A percentile compares a stretch with the other conserved stretches of the same genome.
Conservation (phyloP, 805 yeast genomes). For the Grigorovia humatica region DNA sequence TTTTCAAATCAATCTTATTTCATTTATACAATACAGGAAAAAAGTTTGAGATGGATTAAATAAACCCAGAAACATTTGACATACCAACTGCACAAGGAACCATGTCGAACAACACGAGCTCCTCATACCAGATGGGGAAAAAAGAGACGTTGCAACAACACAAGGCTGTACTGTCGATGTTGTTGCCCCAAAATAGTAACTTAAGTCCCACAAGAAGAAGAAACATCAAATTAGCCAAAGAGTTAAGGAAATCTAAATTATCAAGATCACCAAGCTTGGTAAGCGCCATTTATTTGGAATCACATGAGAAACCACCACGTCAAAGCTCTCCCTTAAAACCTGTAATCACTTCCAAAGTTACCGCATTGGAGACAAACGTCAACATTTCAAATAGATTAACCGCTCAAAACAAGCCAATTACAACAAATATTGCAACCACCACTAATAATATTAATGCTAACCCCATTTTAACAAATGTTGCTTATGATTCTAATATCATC, state of each 20-base stretch:
- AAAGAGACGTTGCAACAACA: conserved; percentile 1
- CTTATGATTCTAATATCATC: not conserved
- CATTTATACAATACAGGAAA: not conserved
- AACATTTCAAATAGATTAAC: not conserved
- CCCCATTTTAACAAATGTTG: not conserved
- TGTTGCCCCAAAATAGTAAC: not conserved
- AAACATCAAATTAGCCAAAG: not conserved
- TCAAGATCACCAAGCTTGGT: not conserved
- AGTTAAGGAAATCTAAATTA: not conserved
- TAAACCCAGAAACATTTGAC: not conserved
- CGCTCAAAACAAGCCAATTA: not conserved
- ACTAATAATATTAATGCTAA: not conserved
- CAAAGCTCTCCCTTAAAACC: not conserved
- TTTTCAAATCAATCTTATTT: not conserved
- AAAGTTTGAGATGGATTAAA: not conserved
- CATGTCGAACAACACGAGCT: not conserved
- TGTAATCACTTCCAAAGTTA: not conserved
- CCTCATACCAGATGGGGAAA: conserved; percentile 1
- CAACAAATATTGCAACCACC: not conserved
- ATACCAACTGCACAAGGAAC: not conserved
- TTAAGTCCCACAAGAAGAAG: conserved; percentile 1
- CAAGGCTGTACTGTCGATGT: conserved; percentile 2
- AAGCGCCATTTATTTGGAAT: not conserved
- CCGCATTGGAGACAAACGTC: not conserved
- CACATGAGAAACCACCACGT: not conserved